Evolutionary conservation across 1,139 yeast genomes (phyloP), one percentile per base, ranked within the genome.

Genomic region (Yamadazyma diddensiae): DNA sequence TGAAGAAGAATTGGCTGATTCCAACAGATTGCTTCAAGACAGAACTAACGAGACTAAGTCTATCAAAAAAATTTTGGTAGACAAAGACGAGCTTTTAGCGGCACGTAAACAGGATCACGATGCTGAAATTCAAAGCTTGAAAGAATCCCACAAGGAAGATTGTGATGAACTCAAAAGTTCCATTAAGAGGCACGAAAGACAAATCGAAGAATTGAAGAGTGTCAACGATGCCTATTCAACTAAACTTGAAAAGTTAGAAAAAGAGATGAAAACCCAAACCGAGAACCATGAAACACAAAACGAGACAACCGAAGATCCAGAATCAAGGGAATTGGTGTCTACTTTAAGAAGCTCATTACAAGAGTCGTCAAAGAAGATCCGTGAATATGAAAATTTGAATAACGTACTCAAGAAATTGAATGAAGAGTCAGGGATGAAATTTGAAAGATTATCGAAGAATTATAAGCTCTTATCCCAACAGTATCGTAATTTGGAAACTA

Each of bases 1-100:
- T 30, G 90, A 85, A 45, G 95, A 87, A 38, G 96, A 90, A 48
- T 58, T 90, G 11, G 65, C 74, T 7, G 97, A 90, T 38, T 67
- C 85, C 4, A 74, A 87, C 39, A 72, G 75, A 27, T 68, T 79
- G 54, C 59, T 90, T 6, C 92, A 82, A 48, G 96, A 88, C 45
- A 74, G 95, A 41, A 77, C 82, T 1, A 68, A 90, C 30, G 97
- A 92, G 57, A 70, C 88, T 0, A 67, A 80, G 3, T 79, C 87
- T 0, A 73, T 87, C 59, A 72, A 94, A 43, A 65, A 86, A 39
- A 57, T 87, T 24, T 53, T 87, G 16, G 56, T 77, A 28, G 95
- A 86, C 28, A 70, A 77, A 4, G 92, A 87, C 45, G 80, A 77
- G 29, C 70, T 67, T 29, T 72, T 76, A 33, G 74, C 70, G 26